Base-by-base conservation (phyloP, 2,329 filamentous ascomycete species). In the Neospermospora avenae region DNA sequence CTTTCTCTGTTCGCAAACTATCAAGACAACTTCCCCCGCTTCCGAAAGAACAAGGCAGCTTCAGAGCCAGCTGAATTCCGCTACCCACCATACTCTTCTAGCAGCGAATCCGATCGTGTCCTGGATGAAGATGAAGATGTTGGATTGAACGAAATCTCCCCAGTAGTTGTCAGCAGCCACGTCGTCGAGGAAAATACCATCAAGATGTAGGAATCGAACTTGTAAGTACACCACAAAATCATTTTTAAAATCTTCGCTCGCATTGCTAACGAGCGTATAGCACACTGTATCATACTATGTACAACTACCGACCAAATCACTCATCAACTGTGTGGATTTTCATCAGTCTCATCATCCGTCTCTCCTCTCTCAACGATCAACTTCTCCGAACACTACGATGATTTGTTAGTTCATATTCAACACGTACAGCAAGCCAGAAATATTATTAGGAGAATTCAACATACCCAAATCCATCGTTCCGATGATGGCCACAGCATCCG, bases 401-500 rank as follows among this genome's bases (percentile, higher is more conserved):
- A 57, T 24, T 35, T 51, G 54, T 70, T 64, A 69, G 64, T 59
- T 63, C 35, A 53, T 62, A 58, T 56, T 49, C 39, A 62, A 57
- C 46, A 61, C 62, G 49, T 18, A 57, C 20, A 42, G 31, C 48
- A 24, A 37, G n/a, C 42, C 16, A 3, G 20, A 41, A 52, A 10
- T 55, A 54, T 53, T 59, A 11, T 11, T 13, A 34, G 41, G 8
- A 31, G 42, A 37, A 22, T 34, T 59, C 28, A 59, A 55, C 84
- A 81, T 81, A 85, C 91, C 91, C 74, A 95, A 77, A 84, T 92
- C 89, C 89, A 93, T 92, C 55, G 89, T 89, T 74, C 86, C 89
- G 70, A 98, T 98, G 61, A 98, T 93, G 51, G 95, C 96, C 53
- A 99, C 95, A 25, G 93, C 95, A 77, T 99, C 95, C 63, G 96